Conservation (phyloP, 176 grass and related monocot genomes). For the Lolium rigidum region DNA sequence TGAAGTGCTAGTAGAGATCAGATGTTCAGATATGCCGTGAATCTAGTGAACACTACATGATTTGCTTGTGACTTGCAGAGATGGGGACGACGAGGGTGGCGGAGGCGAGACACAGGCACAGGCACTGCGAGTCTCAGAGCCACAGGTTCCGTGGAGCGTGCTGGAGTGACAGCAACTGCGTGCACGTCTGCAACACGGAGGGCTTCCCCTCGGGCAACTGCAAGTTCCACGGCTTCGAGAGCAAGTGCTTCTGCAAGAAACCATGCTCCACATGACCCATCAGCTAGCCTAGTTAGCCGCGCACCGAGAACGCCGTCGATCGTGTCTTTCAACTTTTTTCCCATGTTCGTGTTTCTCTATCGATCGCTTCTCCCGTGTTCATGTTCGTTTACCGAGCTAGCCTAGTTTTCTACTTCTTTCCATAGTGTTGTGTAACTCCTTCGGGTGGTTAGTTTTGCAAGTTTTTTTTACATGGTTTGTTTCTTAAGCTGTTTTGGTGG, state of each 20-base stretch:
- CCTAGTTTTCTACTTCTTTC: background rate
- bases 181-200: constrained; percentile 58
- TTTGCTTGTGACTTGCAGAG: constrained; percentile 35
- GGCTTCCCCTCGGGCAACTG: constrained; percentile 61
- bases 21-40: background rate
- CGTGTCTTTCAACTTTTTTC: background rate
- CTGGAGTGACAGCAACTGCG: constrained; percentile 49
- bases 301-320: background rate
- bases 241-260: constrained; percentile 76
- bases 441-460: too few species aligned
- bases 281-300: background rate
- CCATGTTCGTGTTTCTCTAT: background rate
- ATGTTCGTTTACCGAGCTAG: background rate
- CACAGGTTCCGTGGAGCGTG: constrained; percentile 59
- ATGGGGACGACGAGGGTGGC: constrained; percentile 51
- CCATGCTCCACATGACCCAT: constrained; percentile 20
- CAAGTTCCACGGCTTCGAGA: constrained; percentile 33
- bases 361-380: background rate
- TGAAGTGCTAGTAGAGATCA: too few species aligned
- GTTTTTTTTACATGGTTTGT: too few species aligned
- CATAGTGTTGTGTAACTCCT: background rate
- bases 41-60: too few species aligned
- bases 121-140: constrained; percentile 74
- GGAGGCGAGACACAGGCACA: constrained; percentile 49
- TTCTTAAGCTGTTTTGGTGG: background rate